Base-by-base conservation (phyloP, 2,329 filamentous ascomycete genomes). In the Zymoseptoria ardabiliae region DNA sequence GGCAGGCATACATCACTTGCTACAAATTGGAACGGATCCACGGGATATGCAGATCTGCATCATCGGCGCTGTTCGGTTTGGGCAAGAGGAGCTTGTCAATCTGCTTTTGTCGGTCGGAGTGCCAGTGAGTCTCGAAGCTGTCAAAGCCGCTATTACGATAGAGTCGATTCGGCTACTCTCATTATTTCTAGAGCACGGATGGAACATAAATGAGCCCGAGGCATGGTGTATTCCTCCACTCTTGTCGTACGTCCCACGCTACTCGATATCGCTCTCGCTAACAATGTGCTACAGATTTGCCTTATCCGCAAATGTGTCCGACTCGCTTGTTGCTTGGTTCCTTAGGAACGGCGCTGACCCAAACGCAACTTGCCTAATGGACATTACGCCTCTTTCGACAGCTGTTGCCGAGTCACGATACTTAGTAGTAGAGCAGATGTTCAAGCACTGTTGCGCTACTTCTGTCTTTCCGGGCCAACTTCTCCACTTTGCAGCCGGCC, bases 261-360 rank as follows among this genome's bases (percentile, higher is more conserved):
- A 4, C 2, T 30, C 54, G 9, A 50, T 23, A 10, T 23, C 21
- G 41, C 25, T 56, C 8, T 56, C 4, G 54, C 54, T 56, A 23
- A 56, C 45, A 45, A n/a, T 50, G 17, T 56, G n/a, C 25, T n/a
- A 2, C 41, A 56, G 54, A 28, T 56, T 56, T 30, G 45, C 54
- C 21, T 50, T 56, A 50, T 56, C 41, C 10, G 23, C n/a, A 17
- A 5, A 20, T 8, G 49, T 51, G 22, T 51, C 49, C 49, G 49
- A 51, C 6, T 17, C 54, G 35, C 22, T 58, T 17, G 55, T 58
- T 50, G 22, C 50, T 20, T 64, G 61, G 56, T 59, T 61, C 20
- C 56, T 61, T 4, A 50, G 28, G 13, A 58, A 59, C 50, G 55
- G 62, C 11, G 61, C 63, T 35, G 59, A 65, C 57, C 63, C 61